Evolutionary conservation across 1,284 basidiomycete genomes (phyloP), one percentile per base, ranked within the genome.

Genomic region (Baeospora myosura): DNA sequence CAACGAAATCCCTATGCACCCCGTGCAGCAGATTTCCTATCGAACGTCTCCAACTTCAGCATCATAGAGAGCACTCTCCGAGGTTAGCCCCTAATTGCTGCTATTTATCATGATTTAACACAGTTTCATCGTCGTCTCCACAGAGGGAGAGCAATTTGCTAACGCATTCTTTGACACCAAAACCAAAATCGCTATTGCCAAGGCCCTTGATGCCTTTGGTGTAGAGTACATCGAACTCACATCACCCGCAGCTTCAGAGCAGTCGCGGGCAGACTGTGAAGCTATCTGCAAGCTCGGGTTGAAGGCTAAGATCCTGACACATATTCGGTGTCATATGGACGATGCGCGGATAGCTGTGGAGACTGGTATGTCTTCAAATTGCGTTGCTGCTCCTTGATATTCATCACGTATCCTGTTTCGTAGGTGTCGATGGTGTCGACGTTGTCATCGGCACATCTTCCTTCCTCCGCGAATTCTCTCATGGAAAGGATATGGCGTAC

Each of bases 211-310:
- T 72, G 92, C 91, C 40, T 97, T 97, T 59, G 96, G 96, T 60
- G 96, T 99, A 48, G 96, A 99, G 65, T 99, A 98, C 77, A 95
- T 99, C 61, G 96, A 99, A 65, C 82, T 99, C 59, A 99, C 96
- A 20, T 98, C 94, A 17, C 96, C 96, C 37, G 94, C 90, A 37
- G 96, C 96, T 23, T 98, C 94, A 5, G 95, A 98, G 61, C 94
- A 98, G 68, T 96, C 93, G 21, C 79, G 90, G 41, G 68, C 72
- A 21, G 95, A 98, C 63, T 99, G 96, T 68, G 93, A 97, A 72
- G 89, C 90, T 38, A 99, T 99, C 67, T 99, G 96, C 85, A 94
- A 95, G 77, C 90, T 98, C 54, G 94, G 95, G 5, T 77, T 98
- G 65, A 95, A 92, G 77, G 73, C 84, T 59, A 97, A 96, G 78